These are phyloP conservation scores for Psilocybe mexicana DNA, from an alignment of 1,284 basidiomycete species.

Conservation along the genomic window DNA sequence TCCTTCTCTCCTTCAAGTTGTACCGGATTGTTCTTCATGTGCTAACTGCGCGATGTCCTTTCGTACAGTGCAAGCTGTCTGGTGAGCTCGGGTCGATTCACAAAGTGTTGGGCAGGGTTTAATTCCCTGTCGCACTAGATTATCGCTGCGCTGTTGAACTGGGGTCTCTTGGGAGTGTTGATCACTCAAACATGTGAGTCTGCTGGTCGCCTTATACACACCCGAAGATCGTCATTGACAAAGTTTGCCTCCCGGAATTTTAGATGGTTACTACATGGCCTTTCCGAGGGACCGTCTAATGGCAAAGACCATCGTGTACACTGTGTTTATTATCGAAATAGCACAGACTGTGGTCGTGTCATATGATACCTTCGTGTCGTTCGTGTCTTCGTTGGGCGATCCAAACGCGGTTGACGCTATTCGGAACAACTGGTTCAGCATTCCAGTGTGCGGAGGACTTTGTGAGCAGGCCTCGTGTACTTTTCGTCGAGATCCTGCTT, in stretches of 20 bases:
- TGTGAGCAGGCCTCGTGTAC: slow-evolving; percentile 15
- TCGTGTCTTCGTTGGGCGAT: slow-evolving; percentile 19
- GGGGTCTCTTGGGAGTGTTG: slow-evolving; percentile 26
- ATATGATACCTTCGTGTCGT: slow-evolving; percentile 20
- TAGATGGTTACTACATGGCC: slow-evolving; percentile 26
- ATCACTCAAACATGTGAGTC: slow-evolving; percentile 23
- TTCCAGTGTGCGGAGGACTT: slow-evolving; percentile 27
- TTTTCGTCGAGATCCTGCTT: neutral
- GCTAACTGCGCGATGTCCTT: neutral
- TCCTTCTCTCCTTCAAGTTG: neutral
- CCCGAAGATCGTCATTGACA: neutral
- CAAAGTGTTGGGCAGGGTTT: too few relatives aligned
- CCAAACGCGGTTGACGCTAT: slow-evolving; percentile 17
- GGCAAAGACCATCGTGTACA: slow-evolving; percentile 24
- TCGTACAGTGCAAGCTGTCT: slow-evolving; percentile 2
- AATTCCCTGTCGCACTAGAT: slow-evolving; percentile 12
- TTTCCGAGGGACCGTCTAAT: slow-evolving; percentile 23
- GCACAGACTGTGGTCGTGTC: slow-evolving; percentile 24
- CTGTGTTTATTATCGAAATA: slow-evolving; percentile 20
- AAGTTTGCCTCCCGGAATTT: neutral
- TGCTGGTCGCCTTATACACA: neutral
- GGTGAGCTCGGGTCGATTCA: neutral
- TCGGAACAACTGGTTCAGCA: slow-evolving; percentile 26
- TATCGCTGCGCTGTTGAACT: slow-evolving; percentile 23
- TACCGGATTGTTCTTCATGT: neutral